A percentile compares a stretch with the other conserved stretches of the same genome.
Conservation (phyloP, 1,139 yeast genomes). For the Scheffersomyces stambukii region DNA sequence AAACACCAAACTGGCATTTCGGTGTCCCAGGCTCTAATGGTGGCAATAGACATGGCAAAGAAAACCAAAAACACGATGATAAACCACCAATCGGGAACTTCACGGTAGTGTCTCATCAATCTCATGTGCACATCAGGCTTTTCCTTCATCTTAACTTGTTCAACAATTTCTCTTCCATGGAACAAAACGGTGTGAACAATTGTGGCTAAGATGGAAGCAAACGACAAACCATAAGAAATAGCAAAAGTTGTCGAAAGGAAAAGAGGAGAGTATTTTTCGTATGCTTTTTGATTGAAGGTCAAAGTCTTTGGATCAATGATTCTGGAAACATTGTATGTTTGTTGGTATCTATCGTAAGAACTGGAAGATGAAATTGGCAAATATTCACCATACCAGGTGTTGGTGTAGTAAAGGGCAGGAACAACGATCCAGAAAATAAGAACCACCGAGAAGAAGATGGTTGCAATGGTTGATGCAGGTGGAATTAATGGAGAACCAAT, state of each 20-base stretch:
- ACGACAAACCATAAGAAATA: constrained; percentile 57
- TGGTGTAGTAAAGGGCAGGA: constrained; percentile 40
- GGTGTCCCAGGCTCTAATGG: constrained; percentile 39
- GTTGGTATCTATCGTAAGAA: constrained; percentile 36
- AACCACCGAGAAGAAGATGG: constrained; percentile 44
- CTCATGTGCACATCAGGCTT: constrained; percentile 61
- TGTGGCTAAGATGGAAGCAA: constrained; percentile 61
- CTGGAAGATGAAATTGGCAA: constrained; percentile 39
- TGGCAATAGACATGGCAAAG: constrained; percentile 38
- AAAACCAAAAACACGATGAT: constrained; percentile 38
- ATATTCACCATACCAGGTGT: constrained; percentile 42
- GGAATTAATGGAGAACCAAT: constrained; percentile 65
- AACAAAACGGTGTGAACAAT: constrained; percentile 50
- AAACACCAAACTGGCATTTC: constrained; percentile 39
- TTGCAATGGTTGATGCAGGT: constrained; percentile 55
- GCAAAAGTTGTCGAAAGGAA: constrained; percentile 64
- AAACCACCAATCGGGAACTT: constrained; percentile 71
- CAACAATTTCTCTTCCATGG: constrained; percentile 51
- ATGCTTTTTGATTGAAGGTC: constrained; percentile 44
- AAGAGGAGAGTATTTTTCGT: constrained; percentile 45
- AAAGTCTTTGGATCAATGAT: constrained; percentile 37
- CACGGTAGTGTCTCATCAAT: constrained; percentile 53
- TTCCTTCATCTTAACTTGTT: constrained; percentile 39
- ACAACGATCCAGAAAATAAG: constrained; percentile 38
- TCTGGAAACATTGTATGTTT: constrained; percentile 29